Conservation (phyloP, 2,329 filamentous ascomycete genomes). For the Penicillium olsonii region DNA sequence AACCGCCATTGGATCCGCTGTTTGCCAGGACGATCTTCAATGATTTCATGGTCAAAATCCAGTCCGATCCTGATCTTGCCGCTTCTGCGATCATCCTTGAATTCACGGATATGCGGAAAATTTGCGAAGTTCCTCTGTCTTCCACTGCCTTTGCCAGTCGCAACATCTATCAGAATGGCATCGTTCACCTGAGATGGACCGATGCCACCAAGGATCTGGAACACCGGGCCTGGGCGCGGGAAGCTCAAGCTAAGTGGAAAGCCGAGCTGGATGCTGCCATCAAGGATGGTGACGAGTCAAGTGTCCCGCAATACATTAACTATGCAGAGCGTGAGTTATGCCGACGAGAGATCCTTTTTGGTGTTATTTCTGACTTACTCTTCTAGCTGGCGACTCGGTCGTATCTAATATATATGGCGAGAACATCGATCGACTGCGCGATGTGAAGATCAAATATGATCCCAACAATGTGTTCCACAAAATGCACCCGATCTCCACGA, state of each 20-base stretch:
- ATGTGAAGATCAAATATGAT: constrained; percentile 50
- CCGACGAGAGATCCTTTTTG: too few relatives aligned
- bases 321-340: constrained; percentile 39
- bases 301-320: constrained; percentile 39
- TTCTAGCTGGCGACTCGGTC: constrained; percentile 33
- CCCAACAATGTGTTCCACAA: constrained; percentile 51
- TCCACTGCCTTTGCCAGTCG: constrained; percentile 51
- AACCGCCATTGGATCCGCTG: constrained; percentile 41
- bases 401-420: constrained; percentile 47
- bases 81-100: constrained; percentile 44
- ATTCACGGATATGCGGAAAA: constrained; percentile 44
- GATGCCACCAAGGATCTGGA: constrained; percentile 39
- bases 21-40: constrained; percentile 36
- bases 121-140: constrained; percentile 36
- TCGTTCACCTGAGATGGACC: constrained; percentile 46
- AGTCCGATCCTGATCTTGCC: constrained; percentile 30
- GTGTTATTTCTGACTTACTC: too few relatives aligned
- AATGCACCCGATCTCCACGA: constrained; percentile 36
- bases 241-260: constrained; percentile 31
- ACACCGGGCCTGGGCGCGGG: constrained; percentile 43
- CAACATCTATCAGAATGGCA: constrained; percentile 47
- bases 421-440: constrained; percentile 44
- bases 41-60: constrained; percentile 32
- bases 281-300: not conserved
- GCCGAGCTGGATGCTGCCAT: constrained; percentile 20